Evolutionary conservation across 176 grass and related monocot genomes (phyloP).

Genomic region (Poa annua): DNA sequence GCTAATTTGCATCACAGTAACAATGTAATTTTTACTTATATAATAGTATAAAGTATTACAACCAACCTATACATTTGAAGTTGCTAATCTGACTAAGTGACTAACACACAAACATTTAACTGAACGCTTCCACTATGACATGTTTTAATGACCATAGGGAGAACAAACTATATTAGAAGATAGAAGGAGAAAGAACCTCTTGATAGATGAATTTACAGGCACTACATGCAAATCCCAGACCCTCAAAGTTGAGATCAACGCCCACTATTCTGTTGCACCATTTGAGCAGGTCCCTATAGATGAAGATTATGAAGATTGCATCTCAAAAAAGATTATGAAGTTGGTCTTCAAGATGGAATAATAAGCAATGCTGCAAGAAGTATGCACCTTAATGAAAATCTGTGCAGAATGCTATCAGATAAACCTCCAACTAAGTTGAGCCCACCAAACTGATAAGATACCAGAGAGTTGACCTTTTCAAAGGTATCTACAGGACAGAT

Average conservation of each 20-base stretch:
- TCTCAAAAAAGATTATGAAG: conserved; percentile 33
- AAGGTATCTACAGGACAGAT: conserved; percentile 68
- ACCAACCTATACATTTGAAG: background rate
- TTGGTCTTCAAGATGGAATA: conserved; percentile 15
- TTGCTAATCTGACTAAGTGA: background rate
- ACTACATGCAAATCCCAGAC: conserved; percentile 51
- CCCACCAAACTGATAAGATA: conserved; percentile 63
- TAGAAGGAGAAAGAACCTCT: conserved; percentile 58
- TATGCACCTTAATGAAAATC: conserved; percentile 85
- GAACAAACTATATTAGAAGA: conserved; percentile 19
- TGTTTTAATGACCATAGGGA: background rate
- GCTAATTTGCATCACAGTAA: background rate
- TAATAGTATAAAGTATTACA: background rate
- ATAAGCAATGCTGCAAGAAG: conserved; percentile 30
- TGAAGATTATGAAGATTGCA: conserved; percentile 32
- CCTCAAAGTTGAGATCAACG: conserved; percentile 52
- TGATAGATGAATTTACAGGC: conserved; percentile 66
- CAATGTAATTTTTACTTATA: background rate
- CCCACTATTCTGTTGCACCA: conserved; percentile 91
- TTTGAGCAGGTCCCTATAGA: conserved; percentile 85
- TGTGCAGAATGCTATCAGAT: conserved; percentile 58
- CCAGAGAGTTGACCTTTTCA: conserved; percentile 64
- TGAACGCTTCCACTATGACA: background rate
- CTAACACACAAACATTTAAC: background rate
- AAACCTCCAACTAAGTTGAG: conserved; percentile 49